A percentile compares a stretch with the other conserved stretches of the same genome.
Conservation (phyloP, 176 grass and related monocot genomes). For the Aegilops speltoides region DNA sequence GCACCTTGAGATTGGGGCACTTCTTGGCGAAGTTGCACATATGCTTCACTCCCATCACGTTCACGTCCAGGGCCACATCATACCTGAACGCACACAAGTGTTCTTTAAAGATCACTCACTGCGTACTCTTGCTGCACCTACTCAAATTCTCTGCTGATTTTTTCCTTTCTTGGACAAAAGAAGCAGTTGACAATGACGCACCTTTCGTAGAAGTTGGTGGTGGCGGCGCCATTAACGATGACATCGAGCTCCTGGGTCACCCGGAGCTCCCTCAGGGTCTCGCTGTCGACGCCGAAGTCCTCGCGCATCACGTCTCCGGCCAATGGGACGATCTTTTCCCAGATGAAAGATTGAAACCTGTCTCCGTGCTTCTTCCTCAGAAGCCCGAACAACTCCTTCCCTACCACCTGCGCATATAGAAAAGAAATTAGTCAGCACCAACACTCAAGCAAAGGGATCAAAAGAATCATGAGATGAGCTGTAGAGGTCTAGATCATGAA, state of each 20-base stretch:
- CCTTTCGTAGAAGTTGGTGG: slow-evolving; percentile 74
- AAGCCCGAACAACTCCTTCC: slow-evolving; percentile 58
- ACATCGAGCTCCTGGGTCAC: slow-evolving; percentile 44
- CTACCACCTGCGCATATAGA: slow-evolving; percentile 46
- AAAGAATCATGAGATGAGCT: background rate
- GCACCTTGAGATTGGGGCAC: slow-evolving; percentile 61
- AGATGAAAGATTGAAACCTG: slow-evolving; percentile 41
- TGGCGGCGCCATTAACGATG: slow-evolving; percentile 76
- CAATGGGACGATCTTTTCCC: slow-evolving; percentile 49
- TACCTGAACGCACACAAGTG: slow-evolving; percentile 23
- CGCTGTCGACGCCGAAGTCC: slow-evolving; percentile 51
- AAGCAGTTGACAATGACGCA: background rate
- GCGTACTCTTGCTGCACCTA: too few species aligned
- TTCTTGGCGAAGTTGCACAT: slow-evolving; percentile 53
- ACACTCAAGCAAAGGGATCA: background rate
- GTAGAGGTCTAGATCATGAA: background rate
- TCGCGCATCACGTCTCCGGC: slow-evolving; percentile 61
- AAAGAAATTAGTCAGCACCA: background rate
- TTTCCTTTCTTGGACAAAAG: background rate
- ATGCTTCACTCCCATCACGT: slow-evolving; percentile 52
- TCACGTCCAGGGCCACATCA: slow-evolving; percentile 50
- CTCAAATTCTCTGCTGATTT: background rate
- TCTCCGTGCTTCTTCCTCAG: background rate
- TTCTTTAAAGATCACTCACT: too few species aligned
- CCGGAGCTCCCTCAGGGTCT: slow-evolving; percentile 17